These are phyloP conservation scores for Verticillium isaacii DNA, from an alignment of 2,329 filamentous ascomycete species.

Conservation along the genomic window DNA sequence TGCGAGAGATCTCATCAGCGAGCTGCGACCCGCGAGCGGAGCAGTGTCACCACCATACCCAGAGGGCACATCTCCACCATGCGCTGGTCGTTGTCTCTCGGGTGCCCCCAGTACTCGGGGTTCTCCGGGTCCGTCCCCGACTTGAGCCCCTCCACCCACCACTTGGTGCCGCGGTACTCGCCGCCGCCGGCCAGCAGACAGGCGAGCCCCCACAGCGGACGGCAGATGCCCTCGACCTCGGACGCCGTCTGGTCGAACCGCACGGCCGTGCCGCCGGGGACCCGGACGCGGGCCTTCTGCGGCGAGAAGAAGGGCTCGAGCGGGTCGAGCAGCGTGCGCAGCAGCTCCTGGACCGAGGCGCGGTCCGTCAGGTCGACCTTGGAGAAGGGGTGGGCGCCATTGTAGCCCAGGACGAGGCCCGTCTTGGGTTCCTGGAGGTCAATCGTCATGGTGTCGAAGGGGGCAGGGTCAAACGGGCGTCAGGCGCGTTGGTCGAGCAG, in stretches of 20 bases:
- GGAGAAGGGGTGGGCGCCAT: conserved; percentile 51
- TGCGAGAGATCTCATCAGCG: conserved; percentile 11
- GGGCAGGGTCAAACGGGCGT: not conserved
- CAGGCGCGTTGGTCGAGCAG: not conserved
- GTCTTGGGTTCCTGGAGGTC: conserved; percentile 5
- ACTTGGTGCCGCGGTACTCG: conserved; percentile 56
- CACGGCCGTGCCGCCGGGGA: conserved; percentile 66
- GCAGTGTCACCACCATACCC: conserved; percentile 29
- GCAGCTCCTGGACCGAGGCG: conserved; percentile 54
- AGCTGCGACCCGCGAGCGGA: too few species aligned
- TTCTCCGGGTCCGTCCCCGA: conserved; percentile 66
- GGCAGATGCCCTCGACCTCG: conserved; percentile 70
- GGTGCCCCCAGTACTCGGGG: conserved; percentile 72
- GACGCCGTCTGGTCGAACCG: conserved; percentile 74
- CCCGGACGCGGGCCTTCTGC: conserved; percentile 57
- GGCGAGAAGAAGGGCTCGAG: conserved; percentile 69
- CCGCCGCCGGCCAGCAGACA: conserved; percentile 65
- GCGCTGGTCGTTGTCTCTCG: conserved; percentile 71
- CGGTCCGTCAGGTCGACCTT: conserved; percentile 44
- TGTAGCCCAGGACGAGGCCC: conserved; percentile 41
- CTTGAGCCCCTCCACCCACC: conserved; percentile 67
- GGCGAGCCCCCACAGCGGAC: conserved; percentile 72
- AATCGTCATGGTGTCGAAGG: not conserved
- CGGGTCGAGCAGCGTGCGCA: conserved; percentile 62
- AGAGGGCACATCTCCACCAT: conserved; percentile 85